Conservation (phyloP, 805 yeast species). For the Barnettozyma sucrosica region DNA sequence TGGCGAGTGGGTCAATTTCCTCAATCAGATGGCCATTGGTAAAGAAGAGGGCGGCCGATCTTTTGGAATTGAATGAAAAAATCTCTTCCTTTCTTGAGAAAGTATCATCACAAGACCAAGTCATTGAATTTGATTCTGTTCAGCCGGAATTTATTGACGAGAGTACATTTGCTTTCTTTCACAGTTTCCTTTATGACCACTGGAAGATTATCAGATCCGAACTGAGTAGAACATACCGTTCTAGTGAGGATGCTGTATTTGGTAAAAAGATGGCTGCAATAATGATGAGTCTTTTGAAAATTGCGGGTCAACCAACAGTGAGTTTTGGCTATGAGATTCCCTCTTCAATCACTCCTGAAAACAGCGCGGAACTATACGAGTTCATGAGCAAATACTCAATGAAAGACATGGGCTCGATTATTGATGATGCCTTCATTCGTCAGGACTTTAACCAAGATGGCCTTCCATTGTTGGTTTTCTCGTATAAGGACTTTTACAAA, state of each 20-base stretch:
- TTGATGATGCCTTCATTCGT: slow-evolving; percentile 44
- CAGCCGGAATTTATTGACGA: slow-evolving; percentile 19
- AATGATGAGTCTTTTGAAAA: slow-evolving; percentile 42
- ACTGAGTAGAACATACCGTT: slow-evolving; percentile 14
- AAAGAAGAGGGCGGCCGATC: slow-evolving; percentile 34
- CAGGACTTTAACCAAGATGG: slow-evolving; percentile 72
- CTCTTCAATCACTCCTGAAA: slow-evolving; percentile 43
- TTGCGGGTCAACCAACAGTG: slow-evolving; percentile 56
- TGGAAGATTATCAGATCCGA: slow-evolving; percentile 35
- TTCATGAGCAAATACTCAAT: slow-evolving; percentile 66
- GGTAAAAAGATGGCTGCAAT: slow-evolving; percentile 29
- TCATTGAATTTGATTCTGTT: slow-evolving; percentile 19
- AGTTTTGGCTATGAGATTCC: slow-evolving; percentile 53
- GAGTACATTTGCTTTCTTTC: slow-evolving; percentile 36
- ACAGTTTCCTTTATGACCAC: slow-evolving; percentile 44
- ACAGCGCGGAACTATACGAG: slow-evolving; percentile 53
- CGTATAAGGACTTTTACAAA: slow-evolving; percentile 34
- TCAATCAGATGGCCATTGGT: slow-evolving; percentile 61
- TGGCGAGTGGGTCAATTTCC: slow-evolving; percentile 76
- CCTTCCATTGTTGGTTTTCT: slow-evolving; percentile 56
- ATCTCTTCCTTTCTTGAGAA: slow-evolving; percentile 37
- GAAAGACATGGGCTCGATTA: slow-evolving; percentile 41
- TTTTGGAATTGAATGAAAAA: slow-evolving; percentile 33
- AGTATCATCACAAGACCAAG: slow-evolving; percentile 26
- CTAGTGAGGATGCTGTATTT: slow-evolving; percentile 18